Conservation (phyloP, 345 rosid species). For the Citrus unshiu region DNA sequence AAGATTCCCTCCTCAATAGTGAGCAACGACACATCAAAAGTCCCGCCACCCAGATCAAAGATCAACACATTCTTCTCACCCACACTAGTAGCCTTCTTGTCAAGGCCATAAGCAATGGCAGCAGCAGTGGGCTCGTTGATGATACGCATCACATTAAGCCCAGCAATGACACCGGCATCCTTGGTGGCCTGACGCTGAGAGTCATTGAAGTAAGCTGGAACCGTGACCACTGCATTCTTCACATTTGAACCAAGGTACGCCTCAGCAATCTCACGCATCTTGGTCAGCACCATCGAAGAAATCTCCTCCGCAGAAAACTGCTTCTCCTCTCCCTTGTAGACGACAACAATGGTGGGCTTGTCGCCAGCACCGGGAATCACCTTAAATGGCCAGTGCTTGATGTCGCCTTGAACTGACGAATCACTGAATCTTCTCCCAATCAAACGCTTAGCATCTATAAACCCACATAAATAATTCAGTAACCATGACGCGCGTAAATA, state of each 20-base stretch:
- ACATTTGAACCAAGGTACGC: constrained; percentile 40
- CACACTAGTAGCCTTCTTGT: constrained; percentile 45
- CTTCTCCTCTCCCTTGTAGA: constrained; percentile 37
- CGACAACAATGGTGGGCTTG: constrained; percentile 34
- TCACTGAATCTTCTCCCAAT: constrained; percentile 43
- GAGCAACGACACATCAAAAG: constrained; percentile 56
- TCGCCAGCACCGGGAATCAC: constrained; percentile 32
- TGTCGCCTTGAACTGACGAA: constrained; percentile 37
- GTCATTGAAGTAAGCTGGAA: constrained; percentile 53
- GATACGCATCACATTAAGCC: constrained; percentile 42
- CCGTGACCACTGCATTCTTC: constrained; percentile 48
- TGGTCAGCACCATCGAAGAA: constrained; percentile 48
- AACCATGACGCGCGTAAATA: background rate
- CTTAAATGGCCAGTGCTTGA: constrained; percentile 46
- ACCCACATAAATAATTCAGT: background rate
- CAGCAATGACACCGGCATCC: constrained; percentile 52
- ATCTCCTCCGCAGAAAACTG: constrained; percentile 51
- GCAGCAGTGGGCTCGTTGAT: constrained; percentile 57
- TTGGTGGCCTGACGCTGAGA: constrained; percentile 58
- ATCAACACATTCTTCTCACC: constrained; percentile 55
- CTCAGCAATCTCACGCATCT: constrained; percentile 55
- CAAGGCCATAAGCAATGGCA: constrained; percentile 56
- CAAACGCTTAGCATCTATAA: constrained; percentile 39
- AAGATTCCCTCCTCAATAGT: constrained; percentile 57
- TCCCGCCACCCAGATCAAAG: constrained; percentile 56